Percentiles rank a stretch among this genome's conserved stretches.
phyloP scores from a whole-genome alignment of 129 eudicot species.

The Centrapalus pauciflorus region DNA sequence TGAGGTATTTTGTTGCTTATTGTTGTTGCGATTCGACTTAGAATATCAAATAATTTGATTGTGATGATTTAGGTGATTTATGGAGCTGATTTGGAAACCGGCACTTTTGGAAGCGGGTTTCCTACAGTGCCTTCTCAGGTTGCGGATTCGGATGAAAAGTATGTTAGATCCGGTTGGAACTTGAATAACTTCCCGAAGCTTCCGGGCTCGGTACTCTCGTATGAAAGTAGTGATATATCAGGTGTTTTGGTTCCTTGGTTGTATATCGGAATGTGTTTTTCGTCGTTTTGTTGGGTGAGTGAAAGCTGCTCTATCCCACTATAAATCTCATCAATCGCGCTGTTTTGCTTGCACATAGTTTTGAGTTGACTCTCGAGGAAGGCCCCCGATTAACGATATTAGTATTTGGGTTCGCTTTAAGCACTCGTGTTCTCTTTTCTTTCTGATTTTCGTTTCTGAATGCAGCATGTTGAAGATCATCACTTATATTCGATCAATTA shows the following conservation, averaged over 20 bases:
- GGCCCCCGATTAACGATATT: too few relatives aligned
- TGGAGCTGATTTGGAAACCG: constrained; percentile 97
- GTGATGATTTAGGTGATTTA: constrained; percentile 65
- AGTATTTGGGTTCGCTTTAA: too few relatives aligned
- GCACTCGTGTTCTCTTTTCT: too few relatives aligned
- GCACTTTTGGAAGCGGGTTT: constrained; percentile 85
- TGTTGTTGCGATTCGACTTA: not conserved
- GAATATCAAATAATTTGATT: not conserved
- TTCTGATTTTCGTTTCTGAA: too few relatives aligned
- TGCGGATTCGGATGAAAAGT: constrained; percentile 47
- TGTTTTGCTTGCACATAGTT: not conserved
- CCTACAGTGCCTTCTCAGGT: constrained; percentile 42
- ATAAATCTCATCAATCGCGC: too few relatives aligned
- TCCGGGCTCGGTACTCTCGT: constrained; percentile 76
- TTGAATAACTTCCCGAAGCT: constrained; percentile 95
- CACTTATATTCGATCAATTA: constrained; percentile 85
- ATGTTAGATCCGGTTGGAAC: constrained; percentile 86
- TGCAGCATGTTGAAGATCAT: constrained; percentile 98
- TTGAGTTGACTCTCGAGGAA: too few relatives aligned
- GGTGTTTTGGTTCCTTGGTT: constrained; percentile 97
- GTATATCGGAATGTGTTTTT: constrained; percentile 96
- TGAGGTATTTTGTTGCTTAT: constrained; percentile 47
- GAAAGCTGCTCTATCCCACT: too few relatives aligned
- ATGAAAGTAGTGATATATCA: constrained; percentile 91
- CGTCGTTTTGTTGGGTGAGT: constrained; percentile 96